Evolutionary conservation across 306 rosid genomes (phyloP).

Genomic region (Canavalia gladiata): DNA sequence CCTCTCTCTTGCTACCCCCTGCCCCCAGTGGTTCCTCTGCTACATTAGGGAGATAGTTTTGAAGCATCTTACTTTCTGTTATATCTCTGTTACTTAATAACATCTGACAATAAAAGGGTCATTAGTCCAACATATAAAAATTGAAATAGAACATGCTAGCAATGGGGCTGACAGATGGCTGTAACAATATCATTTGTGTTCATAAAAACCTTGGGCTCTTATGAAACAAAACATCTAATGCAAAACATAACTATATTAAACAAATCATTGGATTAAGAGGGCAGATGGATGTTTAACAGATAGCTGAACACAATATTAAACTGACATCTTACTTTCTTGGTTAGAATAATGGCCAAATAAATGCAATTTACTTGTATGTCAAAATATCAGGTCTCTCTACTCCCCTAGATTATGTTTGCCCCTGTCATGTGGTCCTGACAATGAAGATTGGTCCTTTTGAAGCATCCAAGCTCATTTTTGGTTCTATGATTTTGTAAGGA

Average conservation of each 20-base stretch:
- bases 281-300: constrained; percentile 30
- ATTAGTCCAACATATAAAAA: constrained; percentile 27
- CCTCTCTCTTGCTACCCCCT: constrained; percentile 30
- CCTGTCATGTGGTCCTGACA: constrained; percentile 15
- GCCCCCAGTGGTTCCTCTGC: constrained; percentile 26
- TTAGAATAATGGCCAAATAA: constrained; percentile 7
- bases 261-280: constrained; percentile 24
- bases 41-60: constrained; percentile 43
- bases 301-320: constrained; percentile 26
- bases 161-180: constrained; percentile 33
- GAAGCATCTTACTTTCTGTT: constrained; percentile 31
- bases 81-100: constrained; percentile 16
- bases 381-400: constrained; percentile 17
- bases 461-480: constrained; percentile 30
- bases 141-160: constrained; percentile 32
- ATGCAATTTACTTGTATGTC: constrained; percentile 20
- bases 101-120: constrained; percentile 24
- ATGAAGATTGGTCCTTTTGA: constrained; percentile 30
- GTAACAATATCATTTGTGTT: constrained; percentile 30
- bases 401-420: not conserved
- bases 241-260: not conserved
- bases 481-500: not conserved
- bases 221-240: constrained; percentile 30
- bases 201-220: constrained; percentile 33
- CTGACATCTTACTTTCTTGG: constrained; percentile 18